Evolutionary conservation across 331 rosid genomes (phyloP).

Genomic region (Pyrus hybrid): DNA sequence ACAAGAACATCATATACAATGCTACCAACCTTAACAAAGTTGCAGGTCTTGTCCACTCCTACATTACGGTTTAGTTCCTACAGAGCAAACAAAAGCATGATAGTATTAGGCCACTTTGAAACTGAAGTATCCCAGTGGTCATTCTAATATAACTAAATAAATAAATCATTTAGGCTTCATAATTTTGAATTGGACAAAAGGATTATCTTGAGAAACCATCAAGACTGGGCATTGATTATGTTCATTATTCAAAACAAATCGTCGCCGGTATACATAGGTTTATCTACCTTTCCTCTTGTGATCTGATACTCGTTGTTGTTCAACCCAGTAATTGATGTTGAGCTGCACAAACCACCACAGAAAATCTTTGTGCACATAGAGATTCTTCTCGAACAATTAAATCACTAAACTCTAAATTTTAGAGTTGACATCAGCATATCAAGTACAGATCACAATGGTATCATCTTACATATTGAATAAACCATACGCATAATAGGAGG

Average conservation of each 20-base stretch:
- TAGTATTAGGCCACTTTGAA: not conserved
- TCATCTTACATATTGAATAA: not conserved
- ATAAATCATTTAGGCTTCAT: not conserved
- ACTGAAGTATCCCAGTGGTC: not conserved
- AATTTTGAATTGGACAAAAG: not conserved
- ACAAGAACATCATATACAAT: not conserved
- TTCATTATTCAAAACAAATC: not conserved
- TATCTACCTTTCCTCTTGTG: conserved; percentile 60
- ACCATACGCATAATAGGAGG: no score
- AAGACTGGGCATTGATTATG: not conserved
- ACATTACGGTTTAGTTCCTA: conserved; percentile 56
- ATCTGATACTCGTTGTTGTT: conserved; percentile 89
- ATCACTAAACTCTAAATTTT: not conserved
- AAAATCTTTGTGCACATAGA: not conserved
- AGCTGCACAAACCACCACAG: conserved; percentile 33
- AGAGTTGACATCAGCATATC: not conserved
- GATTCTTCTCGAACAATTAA: not conserved
- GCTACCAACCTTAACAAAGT: conserved; percentile 60
- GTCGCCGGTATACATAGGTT: not conserved
- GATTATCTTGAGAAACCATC: not conserved
- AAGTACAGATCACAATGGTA: not conserved
- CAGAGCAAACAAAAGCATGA: conserved; percentile 10
- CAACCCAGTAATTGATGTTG: conserved; percentile 62
- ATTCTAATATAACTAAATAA: not conserved
- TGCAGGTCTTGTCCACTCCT: conserved; percentile 57